Percentiles rank a stretch among this genome's conserved stretches.
Conservation (phyloP, 1,139 yeast genomes). For the Yamadazyma trypodendri region DNA sequence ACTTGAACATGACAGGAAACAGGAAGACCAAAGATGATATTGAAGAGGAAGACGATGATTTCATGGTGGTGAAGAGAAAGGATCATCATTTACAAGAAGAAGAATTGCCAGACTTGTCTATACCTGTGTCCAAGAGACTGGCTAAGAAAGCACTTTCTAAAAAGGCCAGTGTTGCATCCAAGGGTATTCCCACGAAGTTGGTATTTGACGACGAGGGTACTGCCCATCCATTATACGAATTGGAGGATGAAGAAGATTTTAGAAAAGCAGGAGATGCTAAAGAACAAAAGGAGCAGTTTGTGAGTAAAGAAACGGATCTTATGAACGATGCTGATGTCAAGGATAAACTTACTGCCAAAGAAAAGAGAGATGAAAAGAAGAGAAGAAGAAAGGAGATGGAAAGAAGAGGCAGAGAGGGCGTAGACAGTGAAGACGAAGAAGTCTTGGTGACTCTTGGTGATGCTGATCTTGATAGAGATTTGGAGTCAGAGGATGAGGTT, state of each 20-base stretch:
- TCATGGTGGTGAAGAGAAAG: slow-evolving; percentile 73
- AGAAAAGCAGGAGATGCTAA: slow-evolving; percentile 71
- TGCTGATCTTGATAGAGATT: slow-evolving; percentile 48
- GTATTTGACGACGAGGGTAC: slow-evolving; percentile 92
- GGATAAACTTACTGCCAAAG: slow-evolving; percentile 81
- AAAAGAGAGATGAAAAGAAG: slow-evolving; percentile 85
- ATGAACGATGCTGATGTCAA: slow-evolving; percentile 73
- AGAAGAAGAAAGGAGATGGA: slow-evolving; percentile 82
- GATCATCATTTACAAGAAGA: slow-evolving; percentile 69
- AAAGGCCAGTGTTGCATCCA: slow-evolving; percentile 65
- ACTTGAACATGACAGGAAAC: slow-evolving; percentile 62
- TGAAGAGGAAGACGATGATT: slow-evolving; percentile 58
- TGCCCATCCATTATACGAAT: slow-evolving; percentile 87
- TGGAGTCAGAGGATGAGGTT: slow-evolving; percentile 39
- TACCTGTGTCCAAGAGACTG: slow-evolving; percentile 82
- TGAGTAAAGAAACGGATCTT: slow-evolving; percentile 59
- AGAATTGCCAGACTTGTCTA: slow-evolving; percentile 57
- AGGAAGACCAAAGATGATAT: slow-evolving; percentile 29
- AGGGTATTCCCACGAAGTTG: slow-evolving; percentile 74
- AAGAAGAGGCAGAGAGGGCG: slow-evolving; percentile 47
- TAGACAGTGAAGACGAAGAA: slow-evolving; percentile 31
- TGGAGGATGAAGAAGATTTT: slow-evolving; percentile 89
- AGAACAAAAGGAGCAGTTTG: slow-evolving; percentile 64
- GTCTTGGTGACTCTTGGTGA: slow-evolving; percentile 25
- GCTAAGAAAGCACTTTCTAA: slow-evolving; percentile 85